Evolutionary conservation across 306 rosid genomes (phyloP).

Genomic region (Aeschynomene evenia): DNA sequence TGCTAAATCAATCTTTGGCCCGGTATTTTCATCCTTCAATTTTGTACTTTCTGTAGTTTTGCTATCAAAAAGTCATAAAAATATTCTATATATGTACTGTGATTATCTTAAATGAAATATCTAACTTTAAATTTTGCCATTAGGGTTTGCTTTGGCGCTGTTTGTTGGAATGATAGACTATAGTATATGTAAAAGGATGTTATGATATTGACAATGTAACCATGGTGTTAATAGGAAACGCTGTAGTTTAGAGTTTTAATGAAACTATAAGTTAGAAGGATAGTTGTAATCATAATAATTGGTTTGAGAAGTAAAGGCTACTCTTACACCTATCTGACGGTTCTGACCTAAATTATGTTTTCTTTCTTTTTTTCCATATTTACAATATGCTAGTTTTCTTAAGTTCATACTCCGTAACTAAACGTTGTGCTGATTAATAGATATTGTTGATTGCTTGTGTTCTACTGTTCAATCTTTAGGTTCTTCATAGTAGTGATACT

Average conservation of each 20-base stretch:
- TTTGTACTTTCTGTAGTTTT: constrained; percentile 6
- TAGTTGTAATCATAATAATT: not conserved
- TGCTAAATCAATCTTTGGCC: constrained; percentile 80
- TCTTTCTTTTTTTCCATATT: not conserved
- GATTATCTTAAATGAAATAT: not conserved
- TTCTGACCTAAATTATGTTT: not conserved
- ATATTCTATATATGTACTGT: not conserved
- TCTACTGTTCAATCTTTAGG: not conserved
- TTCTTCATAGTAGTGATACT: not conserved
- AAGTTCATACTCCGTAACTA: not conserved
- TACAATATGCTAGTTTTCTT: not conserved
- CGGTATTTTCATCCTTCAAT: constrained; percentile 43
- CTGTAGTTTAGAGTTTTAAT: constrained; percentile 15
- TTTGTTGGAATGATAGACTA: not conserved
- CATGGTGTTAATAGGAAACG: not conserved
- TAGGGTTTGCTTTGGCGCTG: not conserved
- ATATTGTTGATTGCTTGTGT: not conserved
- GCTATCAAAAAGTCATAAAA: not conserved
- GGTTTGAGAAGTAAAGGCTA: not conserved
- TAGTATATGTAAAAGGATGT: not conserved
- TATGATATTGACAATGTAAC: not conserved
- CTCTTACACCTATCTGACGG: not conserved
- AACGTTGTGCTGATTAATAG: not conserved
- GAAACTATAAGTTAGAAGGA: constrained; percentile 4
- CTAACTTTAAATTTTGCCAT: not conserved